phyloP scores from a whole-genome alignment of 2,329 filamentous ascomycete species.

The Cryphonectria japonica region DNA sequence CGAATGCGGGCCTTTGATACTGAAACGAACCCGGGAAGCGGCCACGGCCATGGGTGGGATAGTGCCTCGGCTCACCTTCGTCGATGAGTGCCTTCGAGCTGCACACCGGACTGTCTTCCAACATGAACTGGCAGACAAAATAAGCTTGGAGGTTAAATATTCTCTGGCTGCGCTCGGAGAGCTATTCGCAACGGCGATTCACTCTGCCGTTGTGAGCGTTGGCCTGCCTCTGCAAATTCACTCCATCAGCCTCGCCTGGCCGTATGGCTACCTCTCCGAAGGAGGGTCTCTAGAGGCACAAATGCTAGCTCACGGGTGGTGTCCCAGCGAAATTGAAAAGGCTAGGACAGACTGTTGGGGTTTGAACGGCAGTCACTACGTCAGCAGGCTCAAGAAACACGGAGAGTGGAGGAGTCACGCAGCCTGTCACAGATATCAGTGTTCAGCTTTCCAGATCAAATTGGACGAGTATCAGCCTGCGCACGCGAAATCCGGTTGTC shows the following conservation, averaged over 20 bases:
- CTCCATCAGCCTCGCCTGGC: neutral
- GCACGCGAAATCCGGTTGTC: slow-evolving; percentile 33
- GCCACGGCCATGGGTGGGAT: neutral
- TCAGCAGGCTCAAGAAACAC: slow-evolving; percentile 31
- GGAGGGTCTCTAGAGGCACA: slow-evolving; percentile 32
- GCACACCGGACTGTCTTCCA: neutral
- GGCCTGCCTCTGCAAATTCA: slow-evolving; percentile 21
- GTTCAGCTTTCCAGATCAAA: slow-evolving; percentile 39
- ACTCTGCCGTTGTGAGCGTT: slow-evolving; percentile 22
- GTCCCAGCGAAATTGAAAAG: slow-evolving; percentile 39
- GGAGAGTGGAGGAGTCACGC: slow-evolving; percentile 32
- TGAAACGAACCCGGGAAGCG: neutral
- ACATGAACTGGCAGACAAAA: neutral
- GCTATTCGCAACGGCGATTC: slow-evolving; percentile 31
- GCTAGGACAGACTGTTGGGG: slow-evolving; percentile 33
- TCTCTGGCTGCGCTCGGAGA: slow-evolving; percentile 38
- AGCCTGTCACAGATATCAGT: slow-evolving; percentile 34
- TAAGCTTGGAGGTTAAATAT: slow-evolving; percentile 32
- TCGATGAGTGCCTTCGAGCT: neutral
- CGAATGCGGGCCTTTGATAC: neutral
- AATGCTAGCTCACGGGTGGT: slow-evolving; percentile 40
- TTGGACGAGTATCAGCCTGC: slow-evolving; percentile 34
- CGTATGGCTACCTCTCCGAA: slow-evolving; percentile 12
- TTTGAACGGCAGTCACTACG: slow-evolving; percentile 34
- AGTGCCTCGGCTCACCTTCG: neutral